phyloP scores from a whole-genome alignment of 805 yeast genomes.

The Myxozyma udenii region DNA sequence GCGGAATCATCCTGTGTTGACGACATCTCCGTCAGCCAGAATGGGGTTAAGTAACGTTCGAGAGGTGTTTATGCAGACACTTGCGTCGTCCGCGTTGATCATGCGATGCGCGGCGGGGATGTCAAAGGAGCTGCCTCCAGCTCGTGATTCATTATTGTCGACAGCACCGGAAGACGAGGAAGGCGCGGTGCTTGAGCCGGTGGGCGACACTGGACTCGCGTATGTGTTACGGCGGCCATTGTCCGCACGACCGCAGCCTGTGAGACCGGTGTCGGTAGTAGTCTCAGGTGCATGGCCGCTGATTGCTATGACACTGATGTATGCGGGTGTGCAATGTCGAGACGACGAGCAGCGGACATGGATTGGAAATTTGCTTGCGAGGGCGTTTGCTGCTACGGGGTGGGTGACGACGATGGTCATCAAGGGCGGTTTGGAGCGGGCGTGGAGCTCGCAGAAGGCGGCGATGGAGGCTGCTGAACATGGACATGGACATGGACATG shows the following conservation, averaged over 20 bases:
- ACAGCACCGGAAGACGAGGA: not conserved
- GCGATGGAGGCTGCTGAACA: no score
- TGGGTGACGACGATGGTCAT: conserved; percentile 18
- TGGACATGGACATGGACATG: no score
- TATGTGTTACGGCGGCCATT: not conserved
- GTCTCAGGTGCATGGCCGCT: conserved; percentile 7
- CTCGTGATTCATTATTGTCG: not conserved
- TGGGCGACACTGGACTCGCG: not conserved
- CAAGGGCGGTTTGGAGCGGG: conserved; percentile 4
- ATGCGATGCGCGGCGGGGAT: conserved; percentile 8
- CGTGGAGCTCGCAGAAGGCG: conserved; percentile 7
- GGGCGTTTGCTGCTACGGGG: conserved; percentile 7
- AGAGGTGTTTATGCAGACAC: conserved; percentile 2
- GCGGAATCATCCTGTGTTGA: conserved; percentile 15
- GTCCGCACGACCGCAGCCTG: not conserved
- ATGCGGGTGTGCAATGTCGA: conserved; percentile 14
- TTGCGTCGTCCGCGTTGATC: conserved; percentile 6
- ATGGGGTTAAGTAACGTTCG: conserved; percentile 11
- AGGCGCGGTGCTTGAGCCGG: not conserved
- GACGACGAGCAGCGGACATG: conserved; percentile 10
- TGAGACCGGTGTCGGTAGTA: not conserved
- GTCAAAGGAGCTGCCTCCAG: not conserved
- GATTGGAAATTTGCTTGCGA: conserved; percentile 5
- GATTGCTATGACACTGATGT: conserved; percentile 15
- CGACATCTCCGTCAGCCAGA: conserved; percentile 5